Percentiles rank a stretch among this genome's conserved stretches.
These are phyloP conservation scores for Aspergillus novoparasiticus DNA, from an alignment of 2,329 filamentous ascomycete species.

Conservation along the genomic window DNA sequence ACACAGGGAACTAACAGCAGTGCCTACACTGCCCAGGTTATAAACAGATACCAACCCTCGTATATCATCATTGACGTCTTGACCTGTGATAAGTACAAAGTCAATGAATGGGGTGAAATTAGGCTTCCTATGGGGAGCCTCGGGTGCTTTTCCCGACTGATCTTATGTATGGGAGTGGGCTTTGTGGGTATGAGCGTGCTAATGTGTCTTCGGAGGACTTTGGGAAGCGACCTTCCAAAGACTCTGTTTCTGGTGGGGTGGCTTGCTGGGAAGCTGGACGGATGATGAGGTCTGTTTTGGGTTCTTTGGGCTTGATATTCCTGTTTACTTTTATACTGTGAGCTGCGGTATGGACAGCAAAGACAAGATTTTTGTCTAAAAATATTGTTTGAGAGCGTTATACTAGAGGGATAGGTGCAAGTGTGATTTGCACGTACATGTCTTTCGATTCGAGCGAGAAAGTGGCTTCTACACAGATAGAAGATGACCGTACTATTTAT, in stretches of 20 bases:
- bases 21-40: too few species aligned
- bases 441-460: background rate
- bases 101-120: slow-evolving; percentile 27
- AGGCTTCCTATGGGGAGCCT: slow-evolving; percentile 34
- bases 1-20: too few species aligned
- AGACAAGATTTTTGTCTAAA: background rate
- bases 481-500: too few species aligned
- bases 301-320: background rate
- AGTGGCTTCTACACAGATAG: background rate
- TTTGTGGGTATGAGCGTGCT: slow-evolving; percentile 27
- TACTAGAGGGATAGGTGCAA: background rate
- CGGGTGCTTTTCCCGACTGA: slow-evolving; percentile 32
- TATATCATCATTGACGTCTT: slow-evolving; percentile 31
- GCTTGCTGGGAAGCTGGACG: background rate
- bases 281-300: background rate
- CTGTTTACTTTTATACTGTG: background rate
- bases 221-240: background rate
- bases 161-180: slow-evolving; percentile 33
- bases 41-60: slow-evolving; percentile 12
- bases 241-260: background rate
- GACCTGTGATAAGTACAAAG: slow-evolving; percentile 30
- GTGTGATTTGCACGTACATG: background rate
- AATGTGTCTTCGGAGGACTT: slow-evolving; percentile 11
- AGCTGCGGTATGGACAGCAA: background rate
- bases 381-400: background rate